Evolutionary conservation across 2,329 filamentous ascomycete genomes (phyloP).

Genomic region (Magnaporthiopsis incrustans): DNA sequence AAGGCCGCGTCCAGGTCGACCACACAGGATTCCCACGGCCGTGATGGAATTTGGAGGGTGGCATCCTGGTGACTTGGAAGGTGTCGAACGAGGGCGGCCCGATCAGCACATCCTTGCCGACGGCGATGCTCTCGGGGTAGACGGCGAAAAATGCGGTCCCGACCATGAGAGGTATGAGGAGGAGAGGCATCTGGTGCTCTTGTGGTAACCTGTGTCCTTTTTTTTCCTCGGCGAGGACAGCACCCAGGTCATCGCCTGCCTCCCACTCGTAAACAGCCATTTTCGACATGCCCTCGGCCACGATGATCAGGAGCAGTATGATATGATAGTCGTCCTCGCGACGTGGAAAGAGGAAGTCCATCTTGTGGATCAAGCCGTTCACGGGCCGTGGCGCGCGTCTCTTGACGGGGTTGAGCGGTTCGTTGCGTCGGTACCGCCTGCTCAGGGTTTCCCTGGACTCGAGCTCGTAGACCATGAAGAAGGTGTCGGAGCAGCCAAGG

Average conservation of each 20-base stretch:
- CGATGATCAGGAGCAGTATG: conserved; percentile 63
- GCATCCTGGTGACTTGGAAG: conserved; percentile 32
- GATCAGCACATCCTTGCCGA: conserved; percentile 47
- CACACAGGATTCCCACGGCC: conserved; percentile 53
- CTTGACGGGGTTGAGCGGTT: conserved; percentile 52
- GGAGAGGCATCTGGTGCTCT: conserved; percentile 51
- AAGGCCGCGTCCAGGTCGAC: conserved; percentile 77
- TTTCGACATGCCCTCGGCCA: conserved; percentile 38
- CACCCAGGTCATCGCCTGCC: conserved; percentile 36
- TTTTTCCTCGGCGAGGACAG: conserved; percentile 37
- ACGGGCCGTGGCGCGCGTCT: conserved; percentile 36
- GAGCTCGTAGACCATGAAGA: conserved; percentile 66
- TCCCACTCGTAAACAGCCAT: conserved; percentile 57
- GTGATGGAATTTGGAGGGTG: conserved; percentile 36
- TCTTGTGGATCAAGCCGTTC: conserved; percentile 70
- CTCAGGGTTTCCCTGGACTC: conserved; percentile 46
- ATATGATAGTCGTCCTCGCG: conserved; percentile 59
- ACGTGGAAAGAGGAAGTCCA: conserved; percentile 76
- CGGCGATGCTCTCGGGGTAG: conserved; percentile 49
- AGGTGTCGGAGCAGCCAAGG: conserved; percentile 60
- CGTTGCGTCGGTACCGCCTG: conserved; percentile 35
- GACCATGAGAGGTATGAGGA: conserved; percentile 65
- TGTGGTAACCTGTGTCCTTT: conserved; percentile 41
- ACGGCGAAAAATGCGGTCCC: conserved; percentile 64
- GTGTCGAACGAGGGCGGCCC: conserved; percentile 39